Conservation (phyloP, 179 eudicot genomes). For the Sideroxylon spinosum region DNA sequence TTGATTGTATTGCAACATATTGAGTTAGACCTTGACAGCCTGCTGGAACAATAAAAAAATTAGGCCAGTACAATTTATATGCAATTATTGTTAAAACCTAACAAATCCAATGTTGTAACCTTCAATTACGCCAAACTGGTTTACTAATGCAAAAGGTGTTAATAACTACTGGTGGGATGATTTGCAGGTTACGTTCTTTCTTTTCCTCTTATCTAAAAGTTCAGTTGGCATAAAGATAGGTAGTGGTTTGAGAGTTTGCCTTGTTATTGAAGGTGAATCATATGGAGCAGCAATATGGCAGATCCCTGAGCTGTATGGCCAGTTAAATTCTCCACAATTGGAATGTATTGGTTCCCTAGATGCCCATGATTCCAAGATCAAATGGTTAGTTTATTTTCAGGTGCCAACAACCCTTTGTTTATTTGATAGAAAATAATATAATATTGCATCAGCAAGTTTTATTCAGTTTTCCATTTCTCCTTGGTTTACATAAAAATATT, state of each 20-base stretch:
- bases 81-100: neutral
- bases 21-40: neutral
- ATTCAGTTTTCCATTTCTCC: no score
- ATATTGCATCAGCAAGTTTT: no score
- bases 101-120: neutral
- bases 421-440: no score
- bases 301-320: constrained; percentile 95
- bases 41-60: neutral
- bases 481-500: no score
- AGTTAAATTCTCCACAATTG: constrained; percentile 84
- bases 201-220: neutral
- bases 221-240: neutral
- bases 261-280: constrained; percentile 62
- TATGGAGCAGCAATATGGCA: constrained; percentile 98
- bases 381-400: constrained; percentile 44
- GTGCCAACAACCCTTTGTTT: no score
- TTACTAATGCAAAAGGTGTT: neutral
- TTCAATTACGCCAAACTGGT: neutral
- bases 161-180: neutral
- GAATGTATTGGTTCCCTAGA: constrained; percentile 82
- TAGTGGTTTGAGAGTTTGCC: constrained; percentile 10
- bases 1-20: neutral
- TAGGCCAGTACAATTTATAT: neutral
- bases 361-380: constrained; percentile 62
- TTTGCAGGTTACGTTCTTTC: neutral